Evolutionary conservation across 257 asterid species (phyloP), one percentile per base, ranked within the genome.

Genomic region (Nicotiana obtusifolia): DNA sequence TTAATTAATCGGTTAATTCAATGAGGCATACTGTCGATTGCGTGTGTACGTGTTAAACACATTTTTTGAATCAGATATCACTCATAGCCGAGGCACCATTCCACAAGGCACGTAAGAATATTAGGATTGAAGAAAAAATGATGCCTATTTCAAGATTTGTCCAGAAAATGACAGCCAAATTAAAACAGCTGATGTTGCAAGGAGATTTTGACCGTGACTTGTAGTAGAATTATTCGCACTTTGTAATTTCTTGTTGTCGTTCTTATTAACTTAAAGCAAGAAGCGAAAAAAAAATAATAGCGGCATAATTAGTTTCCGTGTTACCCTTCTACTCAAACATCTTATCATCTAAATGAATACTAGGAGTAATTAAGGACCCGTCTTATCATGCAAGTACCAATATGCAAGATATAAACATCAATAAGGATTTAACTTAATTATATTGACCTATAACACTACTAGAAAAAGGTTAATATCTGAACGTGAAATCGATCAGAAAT

Each of bases 131-230:
- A 78, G 82, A 61, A 61, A 61, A 79, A 7, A 22, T 41, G 75
- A 64, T 59, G 60, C 33, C 15, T 35, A 61, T 11, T 20, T 60
- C 10, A 60, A 15, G 44, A 22, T 37, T 61, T 79, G 61, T 60
- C 60, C 16, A 79, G 41, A 64, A 79, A 78, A 59, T 79, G 37
- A 79, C 11, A 61, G 75, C 75, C 75, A 79, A 61, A 26, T 47
- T 49, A 24, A 28, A 73, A 24, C 41, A 47, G 22, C 15, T 24
- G 9, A 57, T 47, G 62, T 14, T 47, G 61, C 52, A 73, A 75
- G 62, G 24, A 26, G 41, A 26, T 49, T 73, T 75, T 35, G 64
- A 49, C 44, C 17, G 62, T 75, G 62, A 49, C 80, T 75, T 75
- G 44, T 49, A 49, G 44, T 24, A 24, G 60, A 75, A 49, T 60